Percentiles rank a stretch among this genome's conserved stretches.
Evolutionary conservation across 768 basidiomycete species (phyloP).

Genomic region (Pleurotus platypus): DNA sequence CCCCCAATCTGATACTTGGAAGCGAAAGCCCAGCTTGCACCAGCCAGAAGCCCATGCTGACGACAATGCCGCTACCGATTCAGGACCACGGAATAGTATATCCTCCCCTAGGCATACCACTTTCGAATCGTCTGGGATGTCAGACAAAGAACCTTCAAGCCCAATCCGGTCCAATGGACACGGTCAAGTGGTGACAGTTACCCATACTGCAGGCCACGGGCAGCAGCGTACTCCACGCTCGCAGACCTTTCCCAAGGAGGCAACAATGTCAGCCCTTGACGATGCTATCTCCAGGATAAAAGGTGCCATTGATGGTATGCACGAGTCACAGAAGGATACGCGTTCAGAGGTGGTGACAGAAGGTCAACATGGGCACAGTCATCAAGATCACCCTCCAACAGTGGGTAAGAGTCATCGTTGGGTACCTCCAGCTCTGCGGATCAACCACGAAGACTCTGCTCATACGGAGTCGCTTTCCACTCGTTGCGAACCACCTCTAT

Average conservation of each 20-base stretch:
- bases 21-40: constrained; percentile 25
- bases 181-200: constrained; percentile 17
- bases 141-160: constrained; percentile 2
- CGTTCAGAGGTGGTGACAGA: constrained; percentile 19
- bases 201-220: constrained; percentile 18
- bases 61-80: not conserved
- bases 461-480: constrained; percentile 41
- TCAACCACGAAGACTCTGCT: constrained; percentile 26
- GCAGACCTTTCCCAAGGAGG: constrained; percentile 43
- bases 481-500: constrained; percentile 41
- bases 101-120: not conserved
- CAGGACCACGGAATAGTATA: not conserved
- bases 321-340: constrained; percentile 34
- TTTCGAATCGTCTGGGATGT: constrained; percentile 3
- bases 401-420: constrained; percentile 41
- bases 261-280: constrained; percentile 69
- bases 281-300: constrained; percentile 86
- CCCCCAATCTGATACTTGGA: constrained; percentile 30
- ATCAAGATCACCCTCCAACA: constrained; percentile 10
- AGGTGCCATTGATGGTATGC: constrained; percentile 72
- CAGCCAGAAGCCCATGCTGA: not conserved
- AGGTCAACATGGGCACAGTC: constrained; percentile 8
- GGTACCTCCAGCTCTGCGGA: constrained; percentile 49
- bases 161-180: not conserved
- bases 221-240: constrained; percentile 33